Percentiles rank a stretch among this genome's conserved stretches.
Evolutionary conservation across 306 rosid species (phyloP).

Genomic region (Medicago truncatula): MtrunA17r5.0-ANR NC_053042.1:1927501-1928000

Average conservation of each 20-base stretch:
- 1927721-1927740: slow-evolving; percentile 54
- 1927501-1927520: background rate
- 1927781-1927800: background rate
- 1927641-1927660: background rate
- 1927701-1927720: slow-evolving; percentile 39
- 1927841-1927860: slow-evolving; percentile 46
- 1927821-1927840: slow-evolving; percentile 51
- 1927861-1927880: slow-evolving; percentile 49
- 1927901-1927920: slow-evolving; percentile 47
- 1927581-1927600: too few relatives aligned
- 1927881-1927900: slow-evolving; percentile 54
- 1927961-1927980: slow-evolving; percentile 49
- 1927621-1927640: slow-evolving; percentile 8
- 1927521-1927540: too few relatives aligned
- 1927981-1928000: slow-evolving; percentile 27
- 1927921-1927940: slow-evolving; percentile 42
- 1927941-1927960: slow-evolving; percentile 53
- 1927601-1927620: slow-evolving; percentile 2
- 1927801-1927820: slow-evolving; percentile 38
- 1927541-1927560: too few relatives aligned
- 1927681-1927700: slow-evolving; percentile 51
- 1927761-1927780: slow-evolving; percentile 35
- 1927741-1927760: slow-evolving; percentile 56
- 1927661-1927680: slow-evolving; percentile 30
- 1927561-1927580: too few relatives aligned